Percentiles rank a stretch among this genome's conserved stretches.
Conservation (phyloP, 1,139 yeast species). For the Geotrichum cucujoidarum region DNA sequence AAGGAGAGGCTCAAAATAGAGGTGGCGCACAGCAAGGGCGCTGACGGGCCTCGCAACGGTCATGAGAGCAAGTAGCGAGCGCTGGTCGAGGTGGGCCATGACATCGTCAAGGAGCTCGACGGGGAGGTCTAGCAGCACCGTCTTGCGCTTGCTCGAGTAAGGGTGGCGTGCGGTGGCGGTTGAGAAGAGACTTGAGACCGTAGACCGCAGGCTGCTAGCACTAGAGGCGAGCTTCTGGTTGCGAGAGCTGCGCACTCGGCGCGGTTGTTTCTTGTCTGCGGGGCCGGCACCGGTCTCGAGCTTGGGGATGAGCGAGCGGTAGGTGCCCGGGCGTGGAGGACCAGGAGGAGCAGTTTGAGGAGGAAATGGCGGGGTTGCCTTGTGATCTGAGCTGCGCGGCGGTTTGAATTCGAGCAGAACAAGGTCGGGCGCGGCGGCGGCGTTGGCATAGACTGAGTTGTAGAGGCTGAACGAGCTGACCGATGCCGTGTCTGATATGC, state of each 20-base stretch:
- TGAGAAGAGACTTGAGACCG: neutral
- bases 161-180: neutral
- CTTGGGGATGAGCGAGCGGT: conserved; percentile 7
- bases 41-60: conserved; percentile 19
- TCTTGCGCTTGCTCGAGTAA: neutral
- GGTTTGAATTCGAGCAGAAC: too few species aligned
- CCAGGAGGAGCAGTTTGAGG: neutral
- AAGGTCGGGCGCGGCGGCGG: neutral
- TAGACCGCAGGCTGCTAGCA: neutral
- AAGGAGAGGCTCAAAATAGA: conserved; percentile 53
- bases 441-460: neutral
- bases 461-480: neutral
- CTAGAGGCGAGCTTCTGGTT: neutral
- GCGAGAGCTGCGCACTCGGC: conserved; percentile 2
- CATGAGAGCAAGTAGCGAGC: conserved; percentile 19
- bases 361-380: too few species aligned
- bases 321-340: neutral
- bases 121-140: conserved; percentile 21
- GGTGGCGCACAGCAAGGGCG: conserved; percentile 19
- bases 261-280: conserved; percentile 1
- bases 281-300: neutral
- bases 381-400: too few species aligned
- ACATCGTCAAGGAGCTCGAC: conserved; percentile 23
- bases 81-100: conserved; percentile 19
- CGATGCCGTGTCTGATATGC: neutral